A percentile compares a stretch with the other conserved stretches of the same genome.
Evolutionary conservation across 2,329 filamentous ascomycete species (phyloP).

Genomic region (Alternaria panax): DNA sequence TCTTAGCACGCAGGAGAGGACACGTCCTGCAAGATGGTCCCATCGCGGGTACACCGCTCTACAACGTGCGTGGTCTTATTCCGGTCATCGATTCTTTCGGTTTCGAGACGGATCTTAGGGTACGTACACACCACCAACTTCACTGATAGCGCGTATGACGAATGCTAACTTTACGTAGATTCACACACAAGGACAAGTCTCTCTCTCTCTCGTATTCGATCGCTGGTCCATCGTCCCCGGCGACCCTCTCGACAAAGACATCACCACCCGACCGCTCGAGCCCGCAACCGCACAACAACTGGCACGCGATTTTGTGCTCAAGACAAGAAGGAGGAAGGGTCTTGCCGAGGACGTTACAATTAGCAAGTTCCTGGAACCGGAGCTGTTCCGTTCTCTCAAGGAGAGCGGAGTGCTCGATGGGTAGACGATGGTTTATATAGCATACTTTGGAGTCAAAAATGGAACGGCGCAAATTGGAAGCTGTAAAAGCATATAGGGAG

Average conservation of each 20-base stretch:
- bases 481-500: conserved; percentile 5
- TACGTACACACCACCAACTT: conserved; percentile 24
- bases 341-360: conserved; percentile 94
- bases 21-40: conserved; percentile 95
- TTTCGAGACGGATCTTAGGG: conserved; percentile 92
- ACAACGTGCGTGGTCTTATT: conserved; percentile 87
- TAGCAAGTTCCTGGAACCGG: conserved; percentile 94
- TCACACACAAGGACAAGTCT: conserved; percentile 91
- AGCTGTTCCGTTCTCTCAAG: conserved; percentile 86
- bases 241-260: conserved; percentile 88
- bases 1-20: conserved; percentile 84
- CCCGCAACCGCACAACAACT: conserved; percentile 88
- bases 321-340: conserved; percentile 92
- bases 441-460: conserved; percentile 22
- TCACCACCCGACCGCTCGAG: conserved; percentile 82
- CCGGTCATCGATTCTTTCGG: conserved; percentile 98
- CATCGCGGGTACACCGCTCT: conserved; percentile 91
- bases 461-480: conserved; percentile 4
- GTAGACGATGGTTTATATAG: conserved; percentile 18
- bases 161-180: conserved; percentile 59
- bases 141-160: neutral
- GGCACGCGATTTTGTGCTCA: conserved; percentile 93
- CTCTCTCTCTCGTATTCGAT: conserved; percentile 91
- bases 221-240: conserved; percentile 95
- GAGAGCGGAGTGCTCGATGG: conserved; percentile 86